A percentile compares a stretch with the other conserved stretches of the same genome.
Evolutionary conservation across 176 grass and related monocot species (phyloP).

Genomic region (Leersia perrieri): DNA sequence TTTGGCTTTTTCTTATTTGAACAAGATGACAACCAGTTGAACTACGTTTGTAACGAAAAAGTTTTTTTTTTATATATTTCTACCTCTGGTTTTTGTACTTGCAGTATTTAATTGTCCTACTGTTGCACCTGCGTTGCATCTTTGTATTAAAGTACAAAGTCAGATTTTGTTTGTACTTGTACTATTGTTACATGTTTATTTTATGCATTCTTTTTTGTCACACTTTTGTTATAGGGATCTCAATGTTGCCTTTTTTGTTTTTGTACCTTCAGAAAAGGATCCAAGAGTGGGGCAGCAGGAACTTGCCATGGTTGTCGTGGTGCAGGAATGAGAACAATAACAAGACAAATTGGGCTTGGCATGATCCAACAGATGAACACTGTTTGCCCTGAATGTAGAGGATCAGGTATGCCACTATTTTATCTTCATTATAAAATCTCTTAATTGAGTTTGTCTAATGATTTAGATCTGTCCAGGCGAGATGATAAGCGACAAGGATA

Average conservation of each 20-base stretch:
- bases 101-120: not conserved
- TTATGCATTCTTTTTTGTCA: not conserved
- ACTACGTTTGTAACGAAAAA: no score
- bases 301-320: conserved; percentile 76
- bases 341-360: conserved; percentile 79
- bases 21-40: not conserved
- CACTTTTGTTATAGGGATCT: conserved; percentile 19
- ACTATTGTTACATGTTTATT: not conserved
- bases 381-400: conserved; percentile 86
- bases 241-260: conserved; percentile 17
- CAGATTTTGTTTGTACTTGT: not conserved
- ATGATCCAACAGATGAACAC: conserved; percentile 99
- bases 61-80: not conserved
- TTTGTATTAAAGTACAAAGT: not conserved
- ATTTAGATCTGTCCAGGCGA: conserved; percentile 56
- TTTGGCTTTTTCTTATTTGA: not conserved
- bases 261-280: conserved; percentile 69
- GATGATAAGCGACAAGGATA: conserved; percentile 89
- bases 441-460: conserved; percentile 21
- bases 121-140: not conserved
- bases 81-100: not conserved
- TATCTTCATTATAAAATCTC: conserved; percentile 16
- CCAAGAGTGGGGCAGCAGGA: conserved; percentile 76
- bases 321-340: conserved; percentile 75
- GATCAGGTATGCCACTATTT: conserved; percentile 51